Percentiles rank a stretch among this genome's conserved stretches.
Conservation (phyloP, 352 stramenopile species). For the Phytophthora uliginosa region DNA sequence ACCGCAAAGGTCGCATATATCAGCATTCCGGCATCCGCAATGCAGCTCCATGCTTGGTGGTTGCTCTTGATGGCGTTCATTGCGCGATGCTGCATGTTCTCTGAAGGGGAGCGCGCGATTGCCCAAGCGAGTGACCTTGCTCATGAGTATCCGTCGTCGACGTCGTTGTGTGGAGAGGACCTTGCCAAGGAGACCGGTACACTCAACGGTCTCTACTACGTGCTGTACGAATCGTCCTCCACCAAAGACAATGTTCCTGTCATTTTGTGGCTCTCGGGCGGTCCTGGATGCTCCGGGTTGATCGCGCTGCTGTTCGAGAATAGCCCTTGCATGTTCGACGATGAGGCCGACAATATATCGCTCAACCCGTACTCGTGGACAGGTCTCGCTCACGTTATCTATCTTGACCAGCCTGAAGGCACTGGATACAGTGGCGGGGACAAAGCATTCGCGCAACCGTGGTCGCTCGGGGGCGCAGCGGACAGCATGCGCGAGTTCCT, state of each 20-base stretch:
- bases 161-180: constrained; percentile 75
- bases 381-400: constrained; percentile 96
- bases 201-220: constrained; percentile 77
- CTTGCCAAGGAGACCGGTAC: constrained; percentile 64
- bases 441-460: constrained; percentile 27
- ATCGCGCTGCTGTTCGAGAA: constrained; percentile 97
- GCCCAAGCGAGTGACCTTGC: constrained; percentile 44
- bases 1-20: constrained; percentile 18
- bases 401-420: constrained; percentile 95
- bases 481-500: constrained; percentile 65
- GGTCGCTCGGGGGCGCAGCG: constrained; percentile 61
- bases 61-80: constrained; percentile 16
- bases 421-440: constrained; percentile 68
- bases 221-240: constrained; percentile 72
- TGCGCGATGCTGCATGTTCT: constrained; percentile 14
- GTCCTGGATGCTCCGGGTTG: constrained; percentile 96
- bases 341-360: constrained; percentile 53
- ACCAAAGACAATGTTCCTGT: constrained; percentile 66
- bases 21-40: constrained; percentile 12
- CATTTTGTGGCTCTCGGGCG: constrained; percentile 97
- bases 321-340: constrained; percentile 94
- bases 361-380: constrained; percentile 97
- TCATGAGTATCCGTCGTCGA: constrained; percentile 20
- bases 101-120: constrained; percentile 13
- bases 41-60: constrained; percentile 23